Evolutionary conservation across 129 eudicot genomes (phyloP), one percentile per base, ranked within the genome.

Genomic region (Artemisia argyi): DNA sequence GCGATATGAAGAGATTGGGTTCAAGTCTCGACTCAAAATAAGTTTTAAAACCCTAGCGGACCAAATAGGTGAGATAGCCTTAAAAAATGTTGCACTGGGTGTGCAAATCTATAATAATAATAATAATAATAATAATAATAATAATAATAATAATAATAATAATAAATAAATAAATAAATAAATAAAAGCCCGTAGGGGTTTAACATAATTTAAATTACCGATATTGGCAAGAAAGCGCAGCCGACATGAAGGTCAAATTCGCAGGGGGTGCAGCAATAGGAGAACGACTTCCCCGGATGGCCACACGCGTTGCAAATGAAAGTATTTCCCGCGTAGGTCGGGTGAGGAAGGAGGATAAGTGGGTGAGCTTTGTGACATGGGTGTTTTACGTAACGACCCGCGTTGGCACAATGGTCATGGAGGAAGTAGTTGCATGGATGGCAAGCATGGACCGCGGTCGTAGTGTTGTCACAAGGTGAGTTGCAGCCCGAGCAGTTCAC

Each of bases 291-390:
- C 6, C 96, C 90, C 0, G 81, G 46, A 1, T 16, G 68, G 3
- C 92, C 90, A 60, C 96, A 89, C 2, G 86, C 88, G 51, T 86
- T 82, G 76, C 96, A 89, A 3, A 82, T 5, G 75, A 84, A 89
- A 1, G 90, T 61, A 39, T 76, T 80, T 20, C 90, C 85, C 61
- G 90, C 84, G 58, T 89, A 86, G 35, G 96, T 86, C 0, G 90
- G 96, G 26, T 39, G 67, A 1, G 92, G 92, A 35, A 82, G 64
- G 76, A 89, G 96, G 75, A 80, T 66, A 49, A 89, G 83, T 7
- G 90, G 96, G 79, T 89, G 96, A 3, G 59, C 20, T 11, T 80
- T 44, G 57, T 86, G 90, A 61, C 82, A 82, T 0, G 90, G 92
- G 75, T 86, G 96, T 47, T 84, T 84, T 3, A 89, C 61, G 46